These are phyloP conservation scores for Hymenotorrendiella dingleyae DNA, from an alignment of 2,329 filamentous ascomycete species.

Conservation along the genomic window DNA sequence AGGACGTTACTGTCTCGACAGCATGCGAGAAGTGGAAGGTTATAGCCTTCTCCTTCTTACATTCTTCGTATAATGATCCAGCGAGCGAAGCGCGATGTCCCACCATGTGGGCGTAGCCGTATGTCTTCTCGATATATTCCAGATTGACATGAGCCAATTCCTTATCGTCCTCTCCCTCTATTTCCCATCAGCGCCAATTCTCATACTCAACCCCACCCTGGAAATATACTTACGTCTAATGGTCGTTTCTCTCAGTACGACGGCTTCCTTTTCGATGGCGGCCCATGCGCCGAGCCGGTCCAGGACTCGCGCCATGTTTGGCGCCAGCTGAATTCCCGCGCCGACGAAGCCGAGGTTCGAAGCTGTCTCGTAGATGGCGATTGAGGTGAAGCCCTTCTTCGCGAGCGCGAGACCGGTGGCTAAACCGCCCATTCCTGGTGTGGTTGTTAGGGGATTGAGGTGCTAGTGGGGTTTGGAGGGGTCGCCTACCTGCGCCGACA, in stretches of 20 bases:
- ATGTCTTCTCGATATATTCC: conserved; percentile 58
- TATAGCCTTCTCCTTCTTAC: conserved; percentile 55
- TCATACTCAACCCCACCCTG: neutral
- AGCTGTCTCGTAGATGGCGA: conserved; percentile 69
- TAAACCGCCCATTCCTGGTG: conserved; percentile 70
- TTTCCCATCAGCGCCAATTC: neutral
- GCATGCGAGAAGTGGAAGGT: conserved; percentile 61
- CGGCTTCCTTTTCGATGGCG: conserved; percentile 63
- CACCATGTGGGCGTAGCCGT: conserved; percentile 73
- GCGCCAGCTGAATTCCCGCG: conserved; percentile 77
- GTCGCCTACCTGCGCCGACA: conserved; percentile 1
- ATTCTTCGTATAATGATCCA: conserved; percentile 63
- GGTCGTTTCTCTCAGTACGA: conserved; percentile 63
- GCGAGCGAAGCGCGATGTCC: conserved; percentile 71
- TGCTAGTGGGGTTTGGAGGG: neutral
- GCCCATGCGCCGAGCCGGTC: conserved; percentile 68
- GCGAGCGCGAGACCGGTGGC: conserved; percentile 67
- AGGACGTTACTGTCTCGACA: conserved; percentile 51
- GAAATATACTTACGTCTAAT: conserved; percentile 51
- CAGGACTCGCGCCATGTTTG: conserved; percentile 74
- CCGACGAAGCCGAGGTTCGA: conserved; percentile 74
- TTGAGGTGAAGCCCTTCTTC: conserved; percentile 67
- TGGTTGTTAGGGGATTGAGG: neutral
- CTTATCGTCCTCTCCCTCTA: conserved; percentile 60
- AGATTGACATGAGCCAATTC: conserved; percentile 69